Base-by-base conservation (phyloP, 2,329 filamentous ascomycete species). In the Alternaria rosae region DNA sequence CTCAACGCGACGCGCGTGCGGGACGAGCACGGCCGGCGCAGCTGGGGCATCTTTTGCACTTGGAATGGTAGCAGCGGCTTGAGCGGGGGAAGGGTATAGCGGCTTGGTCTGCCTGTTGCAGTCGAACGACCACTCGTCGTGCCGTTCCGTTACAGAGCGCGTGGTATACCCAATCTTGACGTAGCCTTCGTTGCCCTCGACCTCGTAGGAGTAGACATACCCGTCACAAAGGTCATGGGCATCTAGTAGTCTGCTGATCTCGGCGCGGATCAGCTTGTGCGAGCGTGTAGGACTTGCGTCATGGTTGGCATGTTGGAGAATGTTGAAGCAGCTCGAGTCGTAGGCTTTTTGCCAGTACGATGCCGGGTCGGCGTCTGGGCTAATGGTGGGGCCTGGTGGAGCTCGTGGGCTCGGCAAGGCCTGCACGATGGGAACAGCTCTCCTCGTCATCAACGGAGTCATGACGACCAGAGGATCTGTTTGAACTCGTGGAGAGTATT, bases 1-100 rank as follows among this genome's bases (percentile, higher is more conserved):
- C 43, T 66, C 64, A 38, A 66, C 52, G 25, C 64, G 64, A 38
- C 51, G 58, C 30, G 61, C 57, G 43, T 64, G 30, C 9, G 61
- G 61, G 25, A 62, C 28, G 10, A 48, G 41, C 43, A 61, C 30
- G 21, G 43, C 57, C 26, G 45, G 32, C 43, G 30, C 30, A 4
- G 30, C 30, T 32, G 30, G 25, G 48, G 21, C 44, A 45, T 48
- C 45, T 57, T 44, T 47, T 44, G 45, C 42, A 42, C 10, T 51
- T 44, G 44, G 30, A 53, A 41, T 47, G 38, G 54, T 35, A 62
- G 41, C 44, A 51, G 43, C 48, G 13, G 45, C 23, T 28, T 54
- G 45, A 50, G 38, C n/a, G 44, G 25, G 17, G 28, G 48, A 44
- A 52, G 59, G 59, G 23, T 62, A 60, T 41, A 65, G 42, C 20